phyloP scores from a whole-genome alignment of 495 filamentous ascomycete genomes.

The Trichoderma reesei region DNA sequence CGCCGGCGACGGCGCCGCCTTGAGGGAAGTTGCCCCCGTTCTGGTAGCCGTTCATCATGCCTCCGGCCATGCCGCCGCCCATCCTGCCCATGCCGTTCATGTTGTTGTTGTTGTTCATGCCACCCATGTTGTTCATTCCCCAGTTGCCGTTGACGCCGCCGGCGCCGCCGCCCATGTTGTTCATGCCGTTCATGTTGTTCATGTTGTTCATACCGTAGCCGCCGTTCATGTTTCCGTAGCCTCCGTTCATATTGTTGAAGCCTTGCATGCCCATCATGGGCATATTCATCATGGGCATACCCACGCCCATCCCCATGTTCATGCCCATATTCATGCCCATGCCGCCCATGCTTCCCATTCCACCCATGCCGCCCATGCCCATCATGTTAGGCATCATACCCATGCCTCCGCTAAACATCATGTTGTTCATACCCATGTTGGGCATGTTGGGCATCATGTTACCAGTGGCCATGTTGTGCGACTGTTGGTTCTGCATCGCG shows the following conservation, averaged over 20 bases:
- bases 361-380: too few species aligned
- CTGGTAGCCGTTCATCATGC: conserved; percentile 23
- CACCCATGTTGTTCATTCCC: conserved; percentile 18
- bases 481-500: conserved; percentile 42
- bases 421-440: conserved; percentile 34
- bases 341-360: too few species aligned
- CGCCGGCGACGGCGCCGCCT: too few species aligned
- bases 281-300: conserved; percentile 19
- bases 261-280: conserved; percentile 22
- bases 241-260: conserved; percentile 43
- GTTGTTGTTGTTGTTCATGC: conserved; percentile 33
- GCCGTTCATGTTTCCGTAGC: conserved; percentile 27
- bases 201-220: conserved; percentile 19
- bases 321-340: conserved; percentile 21
- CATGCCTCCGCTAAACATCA: conserved; percentile 38
- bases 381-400: conserved; percentile 30
- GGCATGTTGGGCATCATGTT: conserved; percentile 32
- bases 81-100: conserved; percentile 13
- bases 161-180: conserved; percentile 28
- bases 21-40: conserved; percentile 20
- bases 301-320: conserved; percentile 13
- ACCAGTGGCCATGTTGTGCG: conserved; percentile 31
- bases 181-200: conserved; percentile 27
- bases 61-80: conserved; percentile 19
- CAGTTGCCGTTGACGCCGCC: conserved; percentile 22